These are phyloP conservation scores for Thermothelomyces thermophilus DNA, from an alignment of 2,329 filamentous ascomycete species.

Conservation along the genomic window DNA sequence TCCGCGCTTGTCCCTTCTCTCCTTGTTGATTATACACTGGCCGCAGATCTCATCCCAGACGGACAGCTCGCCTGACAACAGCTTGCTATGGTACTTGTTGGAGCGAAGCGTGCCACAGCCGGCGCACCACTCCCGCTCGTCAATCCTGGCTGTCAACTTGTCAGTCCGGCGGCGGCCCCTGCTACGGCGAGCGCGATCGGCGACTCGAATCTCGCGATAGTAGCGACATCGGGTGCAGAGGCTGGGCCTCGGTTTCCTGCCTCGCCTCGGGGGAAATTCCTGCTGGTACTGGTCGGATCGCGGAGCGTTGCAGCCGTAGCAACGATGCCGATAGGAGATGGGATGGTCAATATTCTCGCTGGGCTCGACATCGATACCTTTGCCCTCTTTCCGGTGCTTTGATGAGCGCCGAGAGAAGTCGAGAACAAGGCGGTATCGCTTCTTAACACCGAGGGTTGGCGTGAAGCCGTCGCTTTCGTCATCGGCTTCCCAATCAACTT, in stretches of 20 bases:
- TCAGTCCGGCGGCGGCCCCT: not conserved
- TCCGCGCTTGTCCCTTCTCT: not conserved
- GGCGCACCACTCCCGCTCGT: slow-evolving; percentile 12
- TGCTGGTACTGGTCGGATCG: slow-evolving; percentile 2
- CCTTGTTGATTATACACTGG: not conserved
- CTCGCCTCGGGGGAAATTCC: not conserved
- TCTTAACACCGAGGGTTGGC: not conserved
- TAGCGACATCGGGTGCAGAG: slow-evolving; percentile 11
- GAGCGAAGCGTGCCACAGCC: slow-evolving; percentile 15
- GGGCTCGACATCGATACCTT: not conserved
- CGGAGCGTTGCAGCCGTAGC: slow-evolving; percentile 6
- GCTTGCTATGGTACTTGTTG: slow-evolving; percentile 6
- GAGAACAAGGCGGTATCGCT: slow-evolving; percentile 6
- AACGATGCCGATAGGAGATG: not conserved
- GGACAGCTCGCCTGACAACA: not conserved
- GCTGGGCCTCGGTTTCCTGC: not conserved
- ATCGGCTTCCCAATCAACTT: slow-evolving; percentile 7
- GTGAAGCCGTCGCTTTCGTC: not conserved
- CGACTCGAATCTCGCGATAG: not conserved
- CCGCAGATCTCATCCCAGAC: slow-evolving; percentile 8
- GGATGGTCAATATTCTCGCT: not conserved
- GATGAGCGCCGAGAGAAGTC: not conserved
- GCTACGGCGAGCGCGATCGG: not conserved
- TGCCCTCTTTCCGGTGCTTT: not conserved
- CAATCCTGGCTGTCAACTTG: not conserved